Conservation (phyloP, 257 asterid genomes). For the Nicotiana obtusifolia region DNA sequence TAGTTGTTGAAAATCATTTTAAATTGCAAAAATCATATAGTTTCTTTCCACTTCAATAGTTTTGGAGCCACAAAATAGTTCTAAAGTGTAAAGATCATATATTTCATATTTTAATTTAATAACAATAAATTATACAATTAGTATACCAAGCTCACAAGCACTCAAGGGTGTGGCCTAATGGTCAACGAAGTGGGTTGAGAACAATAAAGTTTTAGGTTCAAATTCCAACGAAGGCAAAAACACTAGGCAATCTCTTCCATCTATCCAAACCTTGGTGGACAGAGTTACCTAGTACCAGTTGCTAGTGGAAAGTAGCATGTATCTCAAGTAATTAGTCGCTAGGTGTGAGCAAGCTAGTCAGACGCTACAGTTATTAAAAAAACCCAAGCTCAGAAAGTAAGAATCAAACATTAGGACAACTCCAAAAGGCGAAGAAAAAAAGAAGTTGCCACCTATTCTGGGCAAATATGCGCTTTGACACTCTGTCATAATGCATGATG, state of each 20-base stretch:
- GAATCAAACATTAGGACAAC: background rate
- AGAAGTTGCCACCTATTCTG: background rate
- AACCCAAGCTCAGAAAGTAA: background rate
- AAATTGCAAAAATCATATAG: background rate
- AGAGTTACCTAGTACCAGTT: no score
- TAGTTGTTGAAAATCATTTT: background rate
- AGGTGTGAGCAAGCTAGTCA: no score
- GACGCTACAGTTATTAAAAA: no score
- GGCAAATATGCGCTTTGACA: background rate
- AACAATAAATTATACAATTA: background rate
- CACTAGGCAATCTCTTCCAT: no score
- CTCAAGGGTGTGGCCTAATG: no score
- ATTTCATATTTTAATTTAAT: background rate
- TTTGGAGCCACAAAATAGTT: no score
- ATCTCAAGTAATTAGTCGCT: no score
- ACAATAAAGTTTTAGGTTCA: no score
- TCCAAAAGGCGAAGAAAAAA: background rate
- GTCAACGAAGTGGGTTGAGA: no score
- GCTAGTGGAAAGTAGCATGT: no score
- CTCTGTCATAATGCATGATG: background rate
- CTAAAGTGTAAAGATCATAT: background rate
- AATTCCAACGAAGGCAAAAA: no score
- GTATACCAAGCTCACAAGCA: background rate
- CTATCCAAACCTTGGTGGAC: no score
- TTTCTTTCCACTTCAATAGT: background rate